phyloP scores from a whole-genome alignment of 805 yeast species.

The Sugiyamaella floridensis region DNA sequence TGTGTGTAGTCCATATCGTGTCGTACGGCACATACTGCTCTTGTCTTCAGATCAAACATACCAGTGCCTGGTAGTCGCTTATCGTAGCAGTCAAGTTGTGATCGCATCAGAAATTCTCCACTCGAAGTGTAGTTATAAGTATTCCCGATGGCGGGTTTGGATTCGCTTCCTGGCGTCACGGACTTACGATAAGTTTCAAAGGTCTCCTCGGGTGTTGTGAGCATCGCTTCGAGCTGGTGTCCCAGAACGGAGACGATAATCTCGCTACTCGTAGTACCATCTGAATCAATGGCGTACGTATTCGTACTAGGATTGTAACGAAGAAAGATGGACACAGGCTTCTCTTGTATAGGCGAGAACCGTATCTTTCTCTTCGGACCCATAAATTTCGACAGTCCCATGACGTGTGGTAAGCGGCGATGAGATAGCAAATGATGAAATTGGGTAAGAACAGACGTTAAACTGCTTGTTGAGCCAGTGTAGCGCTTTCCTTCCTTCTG shows the following conservation, averaged over 20 bases:
- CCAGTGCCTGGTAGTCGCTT: conserved; percentile 79
- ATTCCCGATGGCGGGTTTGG: conserved; percentile 1
- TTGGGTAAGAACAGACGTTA: conserved; percentile 71
- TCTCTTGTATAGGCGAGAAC: conserved; percentile 41
- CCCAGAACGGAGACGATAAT: conserved; percentile 69
- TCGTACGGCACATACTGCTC: conserved; percentile 84
- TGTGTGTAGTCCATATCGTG: conserved; percentile 63
- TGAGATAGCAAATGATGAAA: conserved; percentile 67
- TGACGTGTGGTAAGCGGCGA: conserved; percentile 44
- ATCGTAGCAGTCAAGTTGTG: conserved; percentile 84
- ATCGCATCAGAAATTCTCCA: conserved; percentile 71
- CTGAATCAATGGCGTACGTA: conserved; percentile 62
- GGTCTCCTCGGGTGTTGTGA: conserved; percentile 53
- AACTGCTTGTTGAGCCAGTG: conserved; percentile 79
- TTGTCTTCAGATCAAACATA: conserved; percentile 82
- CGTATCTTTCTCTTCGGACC: conserved; percentile 18
- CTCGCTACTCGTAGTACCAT: conserved; percentile 59
- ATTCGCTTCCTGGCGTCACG: not conserved
- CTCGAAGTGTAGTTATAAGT: conserved; percentile 69
- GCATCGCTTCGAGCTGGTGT: conserved; percentile 65
- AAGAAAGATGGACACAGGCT: conserved; percentile 54
- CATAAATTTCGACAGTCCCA: conserved; percentile 41
- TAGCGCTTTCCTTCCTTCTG: conserved; percentile 33
- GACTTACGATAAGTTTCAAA: conserved; percentile 38
- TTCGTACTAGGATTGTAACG: conserved; percentile 36